A percentile compares a stretch with the other conserved stretches of the same genome.
phyloP scores from a whole-genome alignment of 371 early-diverging fungal species.

The Mucor sp. region DNA sequence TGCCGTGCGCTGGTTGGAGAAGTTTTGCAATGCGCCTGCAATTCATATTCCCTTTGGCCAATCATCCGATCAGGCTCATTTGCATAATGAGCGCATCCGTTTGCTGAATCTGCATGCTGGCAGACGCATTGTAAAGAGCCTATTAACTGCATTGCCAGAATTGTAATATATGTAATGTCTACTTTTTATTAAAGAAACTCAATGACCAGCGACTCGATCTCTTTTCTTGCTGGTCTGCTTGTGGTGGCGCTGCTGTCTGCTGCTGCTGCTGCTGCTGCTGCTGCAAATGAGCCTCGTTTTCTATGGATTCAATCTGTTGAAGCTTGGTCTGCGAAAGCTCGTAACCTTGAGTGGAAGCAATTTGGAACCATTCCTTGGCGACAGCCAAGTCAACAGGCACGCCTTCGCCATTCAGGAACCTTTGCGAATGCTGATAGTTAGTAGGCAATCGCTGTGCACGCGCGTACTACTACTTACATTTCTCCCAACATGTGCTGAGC shows the following conservation, averaged over 20 bases:
- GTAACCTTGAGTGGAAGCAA: conserved; percentile 49
- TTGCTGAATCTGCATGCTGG: conserved; percentile 72
- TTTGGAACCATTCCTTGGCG: conserved; percentile 50
- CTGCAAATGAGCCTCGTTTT: conserved; percentile 5
- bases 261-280: conserved; percentile 7
- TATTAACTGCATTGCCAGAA: conserved; percentile 20
- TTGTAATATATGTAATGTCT: background rate
- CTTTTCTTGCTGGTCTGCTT: conserved; percentile 22
- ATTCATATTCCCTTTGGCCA: conserved; percentile 86
- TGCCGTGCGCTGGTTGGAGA: conserved; percentile 81
- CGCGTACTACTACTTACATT: no score
- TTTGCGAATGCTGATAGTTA: no score
- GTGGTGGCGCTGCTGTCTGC: conserved; percentile 1
- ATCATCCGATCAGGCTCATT: conserved; percentile 80
- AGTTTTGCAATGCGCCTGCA: conserved; percentile 68
- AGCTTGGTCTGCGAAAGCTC: conserved; percentile 41
- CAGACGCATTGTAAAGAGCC: conserved; percentile 61
- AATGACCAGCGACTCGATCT: conserved; percentile 45
- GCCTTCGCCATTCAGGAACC: conserved; percentile 52
- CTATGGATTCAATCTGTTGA: conserved; percentile 22
- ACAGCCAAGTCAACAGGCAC: conserved; percentile 47
- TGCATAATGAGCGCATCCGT: conserved; percentile 79
- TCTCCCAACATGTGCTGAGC: conserved; percentile 53
- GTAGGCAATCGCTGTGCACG: no score
- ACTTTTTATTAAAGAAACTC: conserved; percentile 28